These are phyloP conservation scores for Climacium dendroides DNA, from an alignment of 225 moss, liverwort and hornwort genomes.

Conservation along the genomic window DNA sequence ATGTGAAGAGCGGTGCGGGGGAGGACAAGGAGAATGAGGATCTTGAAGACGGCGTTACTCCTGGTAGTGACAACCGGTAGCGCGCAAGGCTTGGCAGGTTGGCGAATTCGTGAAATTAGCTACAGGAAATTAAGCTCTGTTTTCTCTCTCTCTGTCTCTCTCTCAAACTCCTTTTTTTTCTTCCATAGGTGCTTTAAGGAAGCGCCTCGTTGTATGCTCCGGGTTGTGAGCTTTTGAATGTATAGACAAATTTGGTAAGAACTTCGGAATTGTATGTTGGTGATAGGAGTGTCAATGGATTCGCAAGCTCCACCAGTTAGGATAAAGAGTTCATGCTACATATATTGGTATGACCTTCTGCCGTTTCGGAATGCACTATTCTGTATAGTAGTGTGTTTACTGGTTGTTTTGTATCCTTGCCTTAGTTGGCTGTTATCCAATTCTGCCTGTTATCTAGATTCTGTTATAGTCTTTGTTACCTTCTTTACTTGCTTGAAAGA, in stretches of 20 bases:
- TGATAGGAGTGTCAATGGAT: neutral
- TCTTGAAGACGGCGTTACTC: constrained; percentile 15
- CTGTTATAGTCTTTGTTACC: neutral
- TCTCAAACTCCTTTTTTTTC: neutral
- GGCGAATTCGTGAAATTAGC: neutral
- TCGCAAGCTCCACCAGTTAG: neutral
- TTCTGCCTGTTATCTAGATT: neutral
- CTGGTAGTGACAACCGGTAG: neutral
- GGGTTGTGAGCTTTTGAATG: neutral
- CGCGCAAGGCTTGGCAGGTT: neutral
- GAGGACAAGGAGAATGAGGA: constrained; percentile 28
- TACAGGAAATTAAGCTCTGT: neutral
- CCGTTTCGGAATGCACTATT: neutral
- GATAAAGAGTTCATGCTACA: neutral
- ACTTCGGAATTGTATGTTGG: neutral
- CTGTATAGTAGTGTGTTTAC: neutral
- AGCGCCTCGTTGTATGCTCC: neutral
- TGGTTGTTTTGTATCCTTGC: neutral
- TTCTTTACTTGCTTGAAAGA: neutral
- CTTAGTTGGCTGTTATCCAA: neutral
- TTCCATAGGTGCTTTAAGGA: neutral
- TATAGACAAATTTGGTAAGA: neutral
- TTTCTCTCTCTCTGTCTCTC: neutral
- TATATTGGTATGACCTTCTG: neutral
- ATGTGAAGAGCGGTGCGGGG: neutral